These are phyloP conservation scores for Oidiodendron maius DNA, from an alignment of 495 filamentous ascomycete genomes.

Conservation along the genomic window DNA sequence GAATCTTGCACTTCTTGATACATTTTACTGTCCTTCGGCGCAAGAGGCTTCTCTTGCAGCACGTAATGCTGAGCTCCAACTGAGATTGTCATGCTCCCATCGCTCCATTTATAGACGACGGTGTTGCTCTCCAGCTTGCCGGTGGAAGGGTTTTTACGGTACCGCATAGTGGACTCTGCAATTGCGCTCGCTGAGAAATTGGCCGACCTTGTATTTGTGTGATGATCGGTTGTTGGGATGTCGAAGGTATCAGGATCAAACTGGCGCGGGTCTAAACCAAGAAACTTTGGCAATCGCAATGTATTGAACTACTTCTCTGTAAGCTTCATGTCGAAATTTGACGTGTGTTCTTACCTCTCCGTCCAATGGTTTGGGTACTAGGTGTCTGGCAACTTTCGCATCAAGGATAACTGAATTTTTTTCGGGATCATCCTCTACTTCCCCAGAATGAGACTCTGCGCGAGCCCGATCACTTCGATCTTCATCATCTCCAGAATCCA, in stretches of 20 bases:
- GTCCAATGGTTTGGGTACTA: slow-evolving; percentile 66
- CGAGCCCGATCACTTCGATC: slow-evolving; percentile 27
- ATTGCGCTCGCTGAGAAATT: slow-evolving; percentile 51
- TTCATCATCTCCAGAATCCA: slow-evolving; percentile 76
- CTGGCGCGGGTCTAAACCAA: slow-evolving; percentile 66
- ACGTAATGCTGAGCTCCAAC: slow-evolving; percentile 73
- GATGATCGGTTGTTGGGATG: slow-evolving; percentile 47
- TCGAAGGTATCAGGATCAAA: slow-evolving; percentile 71
- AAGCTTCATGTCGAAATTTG: not conserved
- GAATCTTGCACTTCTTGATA: slow-evolving; percentile 70
- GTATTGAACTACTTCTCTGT: slow-evolving; percentile 57
- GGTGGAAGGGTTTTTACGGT: slow-evolving; percentile 16
- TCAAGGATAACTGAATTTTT: slow-evolving; percentile 52
- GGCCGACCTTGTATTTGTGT: slow-evolving; percentile 16
- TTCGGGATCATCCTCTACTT: slow-evolving; percentile 33
- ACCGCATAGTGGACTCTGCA: slow-evolving; percentile 49
- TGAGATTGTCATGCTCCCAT: slow-evolving; percentile 51
- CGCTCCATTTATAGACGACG: slow-evolving; percentile 22
- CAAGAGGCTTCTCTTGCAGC: slow-evolving; percentile 68
- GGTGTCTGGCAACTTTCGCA: slow-evolving; percentile 54
- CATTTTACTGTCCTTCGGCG: slow-evolving; percentile 45
- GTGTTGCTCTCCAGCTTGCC: slow-evolving; percentile 24
- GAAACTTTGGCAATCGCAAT: slow-evolving; percentile 71
- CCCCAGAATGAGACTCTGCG: slow-evolving; percentile 37
- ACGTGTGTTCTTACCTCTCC: slow-evolving; percentile 41